Percentiles rank a stretch among this genome's conserved stretches.
phyloP scores from a whole-genome alignment of 805 yeast species.

The Saccharomycopsis babjevae region DNA sequence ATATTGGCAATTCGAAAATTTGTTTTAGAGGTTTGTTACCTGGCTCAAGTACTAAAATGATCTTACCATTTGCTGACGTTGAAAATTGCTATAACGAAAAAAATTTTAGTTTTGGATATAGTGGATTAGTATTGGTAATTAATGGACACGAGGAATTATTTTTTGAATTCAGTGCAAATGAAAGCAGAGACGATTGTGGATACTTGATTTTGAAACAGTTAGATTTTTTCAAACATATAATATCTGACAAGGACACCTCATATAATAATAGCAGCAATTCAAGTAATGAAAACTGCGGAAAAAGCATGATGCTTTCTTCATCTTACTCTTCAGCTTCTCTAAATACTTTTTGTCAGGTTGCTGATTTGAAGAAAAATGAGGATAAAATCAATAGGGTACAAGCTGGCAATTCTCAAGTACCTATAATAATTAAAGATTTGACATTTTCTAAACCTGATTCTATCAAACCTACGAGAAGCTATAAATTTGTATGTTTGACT shows the following conservation, averaged over 20 bases:
- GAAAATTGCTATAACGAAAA: constrained; percentile 59
- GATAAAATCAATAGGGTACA: constrained; percentile 45
- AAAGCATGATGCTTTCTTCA: constrained; percentile 26
- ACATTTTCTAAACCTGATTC: constrained; percentile 34
- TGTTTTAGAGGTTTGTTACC: constrained; percentile 77
- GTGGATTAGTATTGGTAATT: constrained; percentile 59
- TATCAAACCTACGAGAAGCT: constrained; percentile 40
- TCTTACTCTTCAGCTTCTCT: constrained; percentile 17
- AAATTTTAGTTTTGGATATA: constrained; percentile 58
- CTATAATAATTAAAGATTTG: constrained; percentile 57
- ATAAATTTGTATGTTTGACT: constrained; percentile 61
- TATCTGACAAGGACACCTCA: neutral
- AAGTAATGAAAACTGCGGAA: constrained; percentile 18
- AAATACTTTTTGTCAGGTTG: constrained; percentile 34
- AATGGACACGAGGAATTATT: constrained; percentile 69
- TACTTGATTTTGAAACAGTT: constrained; percentile 39
- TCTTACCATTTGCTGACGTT: constrained; percentile 65
- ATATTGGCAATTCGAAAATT: constrained; percentile 55
- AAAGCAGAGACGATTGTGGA: constrained; percentile 66
- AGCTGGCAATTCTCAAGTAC: constrained; percentile 44
- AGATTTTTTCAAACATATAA: constrained; percentile 29
- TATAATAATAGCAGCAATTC: constrained; percentile 4
- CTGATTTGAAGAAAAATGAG: constrained; percentile 57
- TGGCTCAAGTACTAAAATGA: constrained; percentile 70
- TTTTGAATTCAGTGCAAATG: constrained; percentile 61